A percentile compares a stretch with the other conserved stretches of the same genome.
Conservation (phyloP, 2,329 filamentous ascomycete genomes). For the Trichoderma lentiforme region DNA sequence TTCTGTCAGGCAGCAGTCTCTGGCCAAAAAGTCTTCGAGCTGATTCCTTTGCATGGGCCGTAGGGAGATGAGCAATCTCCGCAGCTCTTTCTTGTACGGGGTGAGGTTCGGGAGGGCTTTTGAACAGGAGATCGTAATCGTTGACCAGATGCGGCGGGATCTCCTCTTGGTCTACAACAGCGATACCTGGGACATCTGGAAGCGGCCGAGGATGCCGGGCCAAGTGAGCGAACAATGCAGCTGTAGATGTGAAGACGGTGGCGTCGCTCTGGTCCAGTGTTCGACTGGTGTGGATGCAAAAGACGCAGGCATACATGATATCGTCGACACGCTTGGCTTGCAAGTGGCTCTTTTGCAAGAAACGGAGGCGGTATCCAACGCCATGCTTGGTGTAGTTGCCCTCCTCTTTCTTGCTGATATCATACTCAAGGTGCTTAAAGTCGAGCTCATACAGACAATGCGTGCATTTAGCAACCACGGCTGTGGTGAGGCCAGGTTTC, state of each 20-base stretch:
- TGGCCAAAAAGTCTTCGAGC: conserved; percentile 47
- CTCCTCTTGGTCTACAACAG: conserved; percentile 44
- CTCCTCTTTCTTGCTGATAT: conserved; percentile 42
- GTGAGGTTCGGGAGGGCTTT: conserved; percentile 38
- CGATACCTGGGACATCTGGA: conserved; percentile 47
- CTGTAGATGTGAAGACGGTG: conserved; percentile 54
- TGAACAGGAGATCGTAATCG: conserved; percentile 54
- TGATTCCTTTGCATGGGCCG: conserved; percentile 45
- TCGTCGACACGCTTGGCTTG: conserved; percentile 49
- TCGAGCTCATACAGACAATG: conserved; percentile 54
- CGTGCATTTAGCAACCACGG: conserved; percentile 49
- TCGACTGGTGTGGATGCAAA: conserved; percentile 49
- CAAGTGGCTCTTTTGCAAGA: conserved; percentile 56
- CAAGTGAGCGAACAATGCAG: conserved; percentile 51
- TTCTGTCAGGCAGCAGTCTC: conserved; percentile 43
- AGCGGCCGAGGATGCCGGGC: conserved; percentile 53
- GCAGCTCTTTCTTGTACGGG: conserved; percentile 40
- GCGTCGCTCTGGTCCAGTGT: conserved; percentile 53
- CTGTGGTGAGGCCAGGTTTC: conserved; percentile 43
- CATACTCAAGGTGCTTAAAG: conserved; percentile 50
- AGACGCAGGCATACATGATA: conserved; percentile 52
- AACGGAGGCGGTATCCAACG: conserved; percentile 51
- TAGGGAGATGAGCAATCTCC: conserved; percentile 42
- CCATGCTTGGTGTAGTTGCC: conserved; percentile 46
- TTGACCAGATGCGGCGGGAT: conserved; percentile 41